phyloP scores from a whole-genome alignment of 768 basidiomycete species.

The Pleurotus pulmonarius region DNA sequence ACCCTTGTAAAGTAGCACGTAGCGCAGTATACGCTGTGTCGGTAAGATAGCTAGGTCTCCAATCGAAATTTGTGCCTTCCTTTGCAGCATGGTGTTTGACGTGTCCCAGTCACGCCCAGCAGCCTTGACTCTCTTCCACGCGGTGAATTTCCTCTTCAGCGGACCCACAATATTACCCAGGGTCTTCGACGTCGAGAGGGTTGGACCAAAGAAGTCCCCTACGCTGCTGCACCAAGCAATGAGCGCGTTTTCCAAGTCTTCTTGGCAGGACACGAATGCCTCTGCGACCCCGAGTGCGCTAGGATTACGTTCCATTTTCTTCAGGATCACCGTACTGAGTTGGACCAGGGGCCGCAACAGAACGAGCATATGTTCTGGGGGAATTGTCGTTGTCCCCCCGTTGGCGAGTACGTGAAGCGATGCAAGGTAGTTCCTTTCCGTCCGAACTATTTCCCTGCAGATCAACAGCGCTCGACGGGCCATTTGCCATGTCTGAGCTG shows the following conservation, averaged over 20 bases:
- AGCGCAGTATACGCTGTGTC: slow-evolving; percentile 60
- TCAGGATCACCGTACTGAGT: slow-evolving; percentile 48
- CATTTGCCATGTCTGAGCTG: slow-evolving; percentile 27
- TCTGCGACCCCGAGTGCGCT: slow-evolving; percentile 62
- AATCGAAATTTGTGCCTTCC: slow-evolving; percentile 22
- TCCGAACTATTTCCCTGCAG: slow-evolving; percentile 38
- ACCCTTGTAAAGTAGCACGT: slow-evolving; percentile 61
- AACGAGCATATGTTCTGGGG: slow-evolving; percentile 47
- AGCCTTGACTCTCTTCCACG: slow-evolving; percentile 11
- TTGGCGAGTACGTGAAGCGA: slow-evolving; percentile 28
- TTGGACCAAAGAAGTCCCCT: slow-evolving; percentile 37
- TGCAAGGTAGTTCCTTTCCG: slow-evolving; percentile 38
- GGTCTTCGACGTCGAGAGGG: background rate
- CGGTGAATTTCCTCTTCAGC: slow-evolving; percentile 16
- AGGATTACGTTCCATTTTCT: slow-evolving; percentile 51
- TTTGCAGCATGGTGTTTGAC: slow-evolving; percentile 1
- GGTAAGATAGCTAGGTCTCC: slow-evolving; percentile 64
- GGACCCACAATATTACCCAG: slow-evolving; percentile 8
- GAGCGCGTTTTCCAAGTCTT: slow-evolving; percentile 51
- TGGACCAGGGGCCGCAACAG: slow-evolving; percentile 49
- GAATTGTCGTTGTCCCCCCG: slow-evolving; percentile 37
- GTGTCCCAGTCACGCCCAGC: slow-evolving; percentile 2
- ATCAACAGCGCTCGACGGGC: slow-evolving; percentile 34
- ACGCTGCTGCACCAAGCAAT: slow-evolving; percentile 58
- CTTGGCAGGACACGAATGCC: slow-evolving; percentile 52